Evolutionary conservation across 1,284 basidiomycete species (phyloP), one percentile per base, ranked within the genome.

Genomic region (Bondarzewia mesenterica): DNA sequence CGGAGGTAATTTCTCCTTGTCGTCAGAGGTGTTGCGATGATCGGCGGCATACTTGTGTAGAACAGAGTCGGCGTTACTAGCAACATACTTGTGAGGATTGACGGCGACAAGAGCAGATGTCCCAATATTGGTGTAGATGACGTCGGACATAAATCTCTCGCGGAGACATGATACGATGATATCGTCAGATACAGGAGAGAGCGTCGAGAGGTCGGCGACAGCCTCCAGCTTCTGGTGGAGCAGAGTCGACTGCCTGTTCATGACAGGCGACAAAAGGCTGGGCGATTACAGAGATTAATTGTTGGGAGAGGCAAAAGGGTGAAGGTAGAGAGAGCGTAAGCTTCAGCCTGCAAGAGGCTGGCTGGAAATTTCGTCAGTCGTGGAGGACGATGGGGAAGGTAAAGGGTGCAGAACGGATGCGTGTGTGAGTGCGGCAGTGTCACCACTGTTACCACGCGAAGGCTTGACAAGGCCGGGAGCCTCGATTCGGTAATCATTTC

Each of bases 61-160:
- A 26, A 87, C 68, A 0, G 83, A 80, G 69, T 96, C 91, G 53
- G 85, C 80, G 59, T 89, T 93, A 52, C 78, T 78, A 12, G 84
- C 58, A 26, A 94, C 74, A 59, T 88, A 89, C 64, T 91, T 92
- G 72, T 93, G 85, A 0, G 92, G 91, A 65, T 95, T 95, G 57
- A 94, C 73, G 25, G 87, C 86, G 54, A 95, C 81, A 54, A 94
- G 69, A 7, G 74, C 73, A 36, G 78, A 80, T 15, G 83, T 72
- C 20, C 89, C 87, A 49, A 93, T 65, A 53, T 63, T 71, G 23
- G 90, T 92, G 70, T 94, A 94, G 54, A 91, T 85, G 54, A 71
- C 79, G 69, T 92, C 87, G 1, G 80, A 71, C 71, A 91, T 82
- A 67, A 93, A 94, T 36, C 90, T 78, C 68, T 93, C 89, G 29